Conservation (phyloP, 140 eudicot genomes). For the Flaveria floridana region DNA sequence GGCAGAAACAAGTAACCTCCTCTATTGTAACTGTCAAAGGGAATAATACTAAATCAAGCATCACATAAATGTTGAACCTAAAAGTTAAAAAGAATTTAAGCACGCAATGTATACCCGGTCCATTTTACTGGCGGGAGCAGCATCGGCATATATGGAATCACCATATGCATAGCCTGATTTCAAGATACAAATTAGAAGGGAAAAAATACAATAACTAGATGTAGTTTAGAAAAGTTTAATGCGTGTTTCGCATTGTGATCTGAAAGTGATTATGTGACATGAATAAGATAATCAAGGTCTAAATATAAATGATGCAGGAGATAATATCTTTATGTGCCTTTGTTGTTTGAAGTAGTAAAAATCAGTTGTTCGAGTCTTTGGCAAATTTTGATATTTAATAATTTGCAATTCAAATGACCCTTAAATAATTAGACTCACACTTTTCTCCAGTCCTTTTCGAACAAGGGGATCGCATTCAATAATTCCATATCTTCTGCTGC, state of each 20-base stretch:
- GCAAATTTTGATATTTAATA: background rate
- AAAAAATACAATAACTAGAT: background rate
- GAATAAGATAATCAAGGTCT: background rate
- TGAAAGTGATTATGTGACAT: too few species aligned
- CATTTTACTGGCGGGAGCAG: constrained; percentile 80
- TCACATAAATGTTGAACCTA: background rate
- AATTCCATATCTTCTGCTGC: constrained; percentile 76
- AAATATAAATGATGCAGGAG: background rate
- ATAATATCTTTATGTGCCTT: background rate
- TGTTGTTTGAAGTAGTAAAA: background rate
- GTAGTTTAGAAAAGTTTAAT: background rate
- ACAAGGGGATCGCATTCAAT: constrained; percentile 91
- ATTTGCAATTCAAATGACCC: background rate
- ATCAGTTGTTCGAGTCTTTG: background rate
- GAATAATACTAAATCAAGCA: constrained; percentile 13
- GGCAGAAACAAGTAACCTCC: constrained; percentile 89
- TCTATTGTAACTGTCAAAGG: constrained; percentile 61
- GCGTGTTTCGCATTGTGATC: too few species aligned
- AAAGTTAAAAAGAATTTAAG: background rate
- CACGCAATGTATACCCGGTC: constrained; percentile 61
- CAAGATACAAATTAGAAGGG: constrained; percentile 18
- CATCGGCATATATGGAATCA: constrained; percentile 99
- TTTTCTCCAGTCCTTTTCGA: constrained; percentile 79
- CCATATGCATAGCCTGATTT: constrained; percentile 95
- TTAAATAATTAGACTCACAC: constrained; percentile 50